Percentiles rank a stretch among this genome's conserved stretches.
Evolutionary conservation across 2,329 filamentous ascomycete species (phyloP).

Genomic region (Rhynchosporium secalis): DNA sequence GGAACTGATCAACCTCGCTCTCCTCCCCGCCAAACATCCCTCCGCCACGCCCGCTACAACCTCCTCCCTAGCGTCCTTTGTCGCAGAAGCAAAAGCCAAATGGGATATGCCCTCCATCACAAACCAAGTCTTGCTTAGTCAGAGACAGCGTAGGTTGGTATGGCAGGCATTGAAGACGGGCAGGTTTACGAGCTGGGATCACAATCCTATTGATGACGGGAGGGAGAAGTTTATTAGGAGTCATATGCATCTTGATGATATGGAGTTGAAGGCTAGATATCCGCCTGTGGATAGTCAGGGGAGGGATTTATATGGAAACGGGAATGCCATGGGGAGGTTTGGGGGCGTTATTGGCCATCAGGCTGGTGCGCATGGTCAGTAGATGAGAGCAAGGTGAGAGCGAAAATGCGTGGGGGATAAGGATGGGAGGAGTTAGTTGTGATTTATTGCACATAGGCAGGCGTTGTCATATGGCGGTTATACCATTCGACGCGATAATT

Average conservation of each 20-base stretch:
- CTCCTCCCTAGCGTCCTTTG: conserved; percentile 60
- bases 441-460: too few relatives aligned
- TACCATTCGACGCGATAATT: too few relatives aligned
- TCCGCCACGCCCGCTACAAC: conserved; percentile 39
- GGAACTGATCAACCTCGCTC: conserved; percentile 42
- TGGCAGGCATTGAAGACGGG: conserved; percentile 79
- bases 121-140: conserved; percentile 69
- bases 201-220: conserved; percentile 71
- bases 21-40: conserved; percentile 41
- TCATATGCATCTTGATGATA: conserved; percentile 75
- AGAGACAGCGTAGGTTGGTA: conserved; percentile 75
- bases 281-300: conserved; percentile 57
- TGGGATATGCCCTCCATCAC: conserved; percentile 85
- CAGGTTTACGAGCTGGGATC: conserved; percentile 80
- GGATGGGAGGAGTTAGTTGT: too few relatives aligned
- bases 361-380: conserved; percentile 27
- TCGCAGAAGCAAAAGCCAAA: conserved; percentile 68
- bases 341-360: conserved; percentile 21
- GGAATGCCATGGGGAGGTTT: conserved; percentile 10
- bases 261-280: conserved; percentile 74
- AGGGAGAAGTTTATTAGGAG: conserved; percentile 79
- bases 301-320: conserved; percentile 17
- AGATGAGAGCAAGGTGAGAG: neutral
- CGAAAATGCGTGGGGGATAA: too few relatives aligned
- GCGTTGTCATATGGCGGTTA: too few relatives aligned